Evolutionary conservation across 2,329 filamentous ascomycete genomes (phyloP), one percentile per base, ranked within the genome.

Genomic region (Coniochaeta ligniaria): DNA sequence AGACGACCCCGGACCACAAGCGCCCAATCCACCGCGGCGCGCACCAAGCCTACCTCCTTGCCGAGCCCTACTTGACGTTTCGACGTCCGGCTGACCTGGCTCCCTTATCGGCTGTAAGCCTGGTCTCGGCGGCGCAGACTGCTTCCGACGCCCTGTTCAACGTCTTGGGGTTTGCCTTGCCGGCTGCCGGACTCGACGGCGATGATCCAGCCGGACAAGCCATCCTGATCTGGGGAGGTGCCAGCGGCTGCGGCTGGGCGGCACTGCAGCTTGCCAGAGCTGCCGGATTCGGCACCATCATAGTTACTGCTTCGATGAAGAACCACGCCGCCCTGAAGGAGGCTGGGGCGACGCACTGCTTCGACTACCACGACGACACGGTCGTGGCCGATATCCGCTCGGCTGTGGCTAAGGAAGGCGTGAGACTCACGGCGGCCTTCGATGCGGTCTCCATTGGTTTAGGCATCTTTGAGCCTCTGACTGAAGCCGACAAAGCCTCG

Each of bases 181-280:
- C 65, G 0, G 57, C 47, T 2, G 60, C 61, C 4, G 52, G 57
- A 11, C n/a, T 63, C 1, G 33, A 61, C 9, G 59, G 59, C 5
- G 31, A 43, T 11, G 47, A 54, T 20, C 55, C 63, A 7, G 61
- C 60, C 6, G 60, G 60, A 1, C 62, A 68, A 7, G 66, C 66
- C 1, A 7, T 75, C 7, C 60, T 76, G 17, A 67, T 76, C 50
- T 76, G 75, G 75, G 75, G 73, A n/a, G 75, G 71, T 8, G 69
- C 68, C 4, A 69, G 69, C 1, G 68, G 66, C 43, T 73, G 76
- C 1, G 75, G 75, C 8, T 63, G 67, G 33, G 68, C 67, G 24
- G 71, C 71, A 6, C 68, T 76, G 17, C 73, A 76, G 57, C 62
- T 75, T 1, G 74, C 73, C 0, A 64, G 63, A 6, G 69, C 69